Conservation (phyloP, 2,329 filamentous ascomycete species). For the Nigrograna mackinnonii region DNA sequence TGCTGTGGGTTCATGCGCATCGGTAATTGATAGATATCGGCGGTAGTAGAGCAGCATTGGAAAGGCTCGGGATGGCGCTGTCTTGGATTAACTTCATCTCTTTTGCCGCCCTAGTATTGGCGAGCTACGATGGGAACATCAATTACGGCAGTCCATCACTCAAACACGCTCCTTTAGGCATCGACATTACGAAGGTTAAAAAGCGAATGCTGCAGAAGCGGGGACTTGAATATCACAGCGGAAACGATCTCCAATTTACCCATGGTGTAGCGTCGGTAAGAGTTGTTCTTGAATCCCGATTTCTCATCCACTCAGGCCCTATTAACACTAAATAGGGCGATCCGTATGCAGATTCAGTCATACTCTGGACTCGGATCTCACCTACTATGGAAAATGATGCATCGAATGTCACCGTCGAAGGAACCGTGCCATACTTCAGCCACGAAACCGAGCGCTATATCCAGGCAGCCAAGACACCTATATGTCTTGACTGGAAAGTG, state of each 20-base stretch:
- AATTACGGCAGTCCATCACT: conserved; percentile 71
- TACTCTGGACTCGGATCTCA: conserved; percentile 46
- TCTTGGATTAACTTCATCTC: no score
- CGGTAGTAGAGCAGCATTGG: no score
- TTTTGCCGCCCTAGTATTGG: no score
- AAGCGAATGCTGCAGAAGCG: conserved; percentile 49
- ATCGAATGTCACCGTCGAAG: conserved; percentile 55
- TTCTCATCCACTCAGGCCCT: no score
- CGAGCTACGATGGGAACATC: conserved; percentile 55
- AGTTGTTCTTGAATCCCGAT: no score
- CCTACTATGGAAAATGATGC: conserved; percentile 31
- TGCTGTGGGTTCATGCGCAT: no score
- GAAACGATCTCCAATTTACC: conserved; percentile 63
- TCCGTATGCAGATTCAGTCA: conserved; percentile 43
- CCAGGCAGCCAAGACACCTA: conserved; percentile 58
- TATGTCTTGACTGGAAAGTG: conserved; percentile 69
- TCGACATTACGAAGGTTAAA: conserved; percentile 65
- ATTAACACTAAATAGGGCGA: no score
- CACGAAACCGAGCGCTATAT: conserved; percentile 56
- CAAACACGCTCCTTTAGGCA: conserved; percentile 65
- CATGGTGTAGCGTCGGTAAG: conserved; percentile 59
- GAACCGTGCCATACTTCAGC: conserved; percentile 55
- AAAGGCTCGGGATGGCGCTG: no score
- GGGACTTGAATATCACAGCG: no score
- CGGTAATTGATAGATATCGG: no score